Percentiles rank a stretch among this genome's conserved stretches.
Evolutionary conservation across 1,139 yeast genomes (phyloP).

Genomic region (Nakaseomyces bracarensis): DNA sequence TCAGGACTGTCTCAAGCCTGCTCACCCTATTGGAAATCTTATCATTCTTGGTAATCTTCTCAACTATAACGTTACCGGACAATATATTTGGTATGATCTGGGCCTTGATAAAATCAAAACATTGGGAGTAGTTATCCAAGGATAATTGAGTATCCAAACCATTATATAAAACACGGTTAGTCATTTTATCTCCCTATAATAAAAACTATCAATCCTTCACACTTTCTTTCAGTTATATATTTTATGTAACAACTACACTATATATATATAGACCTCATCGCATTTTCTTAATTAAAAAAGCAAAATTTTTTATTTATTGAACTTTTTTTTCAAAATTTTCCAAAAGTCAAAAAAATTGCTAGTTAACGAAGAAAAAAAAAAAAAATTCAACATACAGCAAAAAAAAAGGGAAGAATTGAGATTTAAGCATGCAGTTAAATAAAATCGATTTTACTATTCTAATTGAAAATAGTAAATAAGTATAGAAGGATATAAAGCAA

Average conservation of each 20-base stretch:
- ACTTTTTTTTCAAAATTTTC: no score
- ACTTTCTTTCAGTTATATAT: not conserved
- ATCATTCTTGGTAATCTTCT: constrained; percentile 16
- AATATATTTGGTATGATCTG: constrained; percentile 10
- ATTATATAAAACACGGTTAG: constrained; percentile 5
- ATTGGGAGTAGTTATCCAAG: constrained; percentile 9
- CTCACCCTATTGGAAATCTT: constrained; percentile 12
- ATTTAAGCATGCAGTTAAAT: no score
- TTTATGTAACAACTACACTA: no score
- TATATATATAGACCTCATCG: no score
- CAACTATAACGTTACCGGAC: constrained; percentile 4
- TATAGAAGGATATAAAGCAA: not conserved
- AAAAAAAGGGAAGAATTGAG: no score
- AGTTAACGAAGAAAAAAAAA: no score
- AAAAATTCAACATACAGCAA: no score
- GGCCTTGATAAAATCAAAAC: constrained; percentile 7
- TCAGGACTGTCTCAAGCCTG: not conserved
- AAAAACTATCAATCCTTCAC: no score
- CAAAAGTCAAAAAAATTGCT: no score
- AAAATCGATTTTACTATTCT: no score
- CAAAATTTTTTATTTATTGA: no score
- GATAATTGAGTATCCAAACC: constrained; percentile 11
- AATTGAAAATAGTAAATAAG: not conserved
- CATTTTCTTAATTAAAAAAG: no score
- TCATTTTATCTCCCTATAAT: not conserved